These are phyloP conservation scores for Incumbomyces lentus DNA, from an alignment of 2,329 filamentous ascomycete species.

Conservation along the genomic window DNA sequence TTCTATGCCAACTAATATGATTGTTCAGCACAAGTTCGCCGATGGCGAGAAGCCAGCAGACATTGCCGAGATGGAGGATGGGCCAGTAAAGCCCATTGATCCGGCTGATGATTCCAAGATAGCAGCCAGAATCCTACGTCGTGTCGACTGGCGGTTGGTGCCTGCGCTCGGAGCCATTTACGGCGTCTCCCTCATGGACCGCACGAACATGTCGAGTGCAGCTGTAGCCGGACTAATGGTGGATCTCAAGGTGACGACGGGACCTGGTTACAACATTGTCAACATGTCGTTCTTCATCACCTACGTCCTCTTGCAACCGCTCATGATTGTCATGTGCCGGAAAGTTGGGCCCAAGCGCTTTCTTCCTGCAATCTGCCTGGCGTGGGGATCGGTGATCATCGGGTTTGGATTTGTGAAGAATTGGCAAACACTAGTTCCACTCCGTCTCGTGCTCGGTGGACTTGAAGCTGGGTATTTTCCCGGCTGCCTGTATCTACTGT, in stretches of 20 bases:
- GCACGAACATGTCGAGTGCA: constrained; percentile 64
- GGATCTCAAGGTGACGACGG: too few species aligned
- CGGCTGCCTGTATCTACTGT: constrained; percentile 14
- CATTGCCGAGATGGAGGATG: too few species aligned
- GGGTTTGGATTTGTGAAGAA: constrained; percentile 21
- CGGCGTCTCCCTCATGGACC: constrained; percentile 66
- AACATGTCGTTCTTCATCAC: constrained; percentile 64
- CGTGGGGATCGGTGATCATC: constrained; percentile 36
- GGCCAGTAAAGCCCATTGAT: too few species aligned
- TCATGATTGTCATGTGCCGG: constrained; percentile 56
- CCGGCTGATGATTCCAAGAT: too few species aligned
- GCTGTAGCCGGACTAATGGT: constrained; percentile 48
- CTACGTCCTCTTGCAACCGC: constrained; percentile 61
- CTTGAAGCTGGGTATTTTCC: constrained; percentile 40
- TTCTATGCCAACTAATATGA: too few species aligned
- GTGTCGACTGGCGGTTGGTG: constrained; percentile 57
- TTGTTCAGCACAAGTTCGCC: too few species aligned
- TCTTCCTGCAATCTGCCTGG: constrained; percentile 24
- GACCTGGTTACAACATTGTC: constrained; percentile 37
- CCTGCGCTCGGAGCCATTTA: constrained; percentile 56
- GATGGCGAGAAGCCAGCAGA: too few species aligned
- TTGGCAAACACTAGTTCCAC: constrained; percentile 17
- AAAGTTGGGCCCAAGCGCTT: constrained; percentile 44
- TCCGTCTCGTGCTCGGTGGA: constrained; percentile 43
- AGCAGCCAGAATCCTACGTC: constrained; percentile 22